Evolutionary conservation across 176 grass and related monocot genomes (phyloP), one percentile per base, ranked within the genome.

Genomic region (Hsuehochloa calcarea): DNA sequence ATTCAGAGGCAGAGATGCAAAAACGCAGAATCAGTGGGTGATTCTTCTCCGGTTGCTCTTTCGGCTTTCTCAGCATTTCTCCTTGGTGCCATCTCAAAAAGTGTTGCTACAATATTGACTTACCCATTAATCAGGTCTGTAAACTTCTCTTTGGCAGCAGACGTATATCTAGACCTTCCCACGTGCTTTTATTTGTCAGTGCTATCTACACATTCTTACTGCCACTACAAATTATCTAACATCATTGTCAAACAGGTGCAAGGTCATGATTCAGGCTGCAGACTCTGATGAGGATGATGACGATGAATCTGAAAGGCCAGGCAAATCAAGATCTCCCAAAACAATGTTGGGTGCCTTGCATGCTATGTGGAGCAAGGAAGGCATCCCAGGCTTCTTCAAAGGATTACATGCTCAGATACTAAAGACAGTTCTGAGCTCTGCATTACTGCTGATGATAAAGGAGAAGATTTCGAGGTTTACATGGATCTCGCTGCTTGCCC

Each of bases 381-480:
- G 96, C 58, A 80, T 99, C 68, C 81, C 93, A 37, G 96, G 96
- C 13, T 94, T 99, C 86, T 99, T 94, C 88, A 96, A 96, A 85
- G 96, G 96, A 35, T 65, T 99, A 74, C 58, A 99, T 17, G 96
- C 91, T 64, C 96, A 99, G 86, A 99, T 99, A 66, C 59, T 99
- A 9, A 99, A 99, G 90, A 96, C 96, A 52, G 96, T 99, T 65
- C 56, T 99, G 80, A 99, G 96, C 65, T 99, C 96, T 15, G 96
- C 96, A 60, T 89, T 99, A 61, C 85, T 99, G 62, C 79, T 99
- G 85, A 99, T 99, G 96, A 96, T 99, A 79, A 99, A 99, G 84
- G 96, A 99, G 86, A 99, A 99, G 78, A 96, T 99, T 63, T 90
- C 96, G 0, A 95, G 81, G 82, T 91, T 87, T 77, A 99, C 96